Evolutionary conservation across 208 protist genomes (phyloP).

Genomic region (Vickermania ingenoplastis): DNA sequence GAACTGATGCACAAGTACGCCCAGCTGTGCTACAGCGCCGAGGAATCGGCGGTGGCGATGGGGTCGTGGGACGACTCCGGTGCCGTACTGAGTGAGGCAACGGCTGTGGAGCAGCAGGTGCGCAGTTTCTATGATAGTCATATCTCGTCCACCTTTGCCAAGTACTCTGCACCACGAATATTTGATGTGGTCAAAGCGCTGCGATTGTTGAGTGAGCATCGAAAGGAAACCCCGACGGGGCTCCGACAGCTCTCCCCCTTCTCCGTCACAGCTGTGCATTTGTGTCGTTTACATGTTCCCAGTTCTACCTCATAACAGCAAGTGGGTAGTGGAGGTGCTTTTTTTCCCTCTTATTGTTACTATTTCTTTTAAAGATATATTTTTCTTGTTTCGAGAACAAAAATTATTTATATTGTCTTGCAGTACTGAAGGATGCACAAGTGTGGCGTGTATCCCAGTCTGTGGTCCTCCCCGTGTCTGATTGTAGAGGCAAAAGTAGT

Average conservation of each 20-base stretch:
- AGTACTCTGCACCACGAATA: not conserved
- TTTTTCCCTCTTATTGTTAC: not conserved
- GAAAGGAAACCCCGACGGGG: not conserved
- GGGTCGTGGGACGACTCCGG: no score
- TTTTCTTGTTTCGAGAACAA: no score
- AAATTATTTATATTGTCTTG: no score
- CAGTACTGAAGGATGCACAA: no score
- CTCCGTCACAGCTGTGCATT: not conserved
- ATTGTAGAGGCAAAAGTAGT: no score
- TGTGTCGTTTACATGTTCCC: not conserved
- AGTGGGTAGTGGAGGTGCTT: not conserved
- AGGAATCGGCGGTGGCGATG: not conserved
- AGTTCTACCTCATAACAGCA: no score
- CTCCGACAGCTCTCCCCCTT: not conserved
- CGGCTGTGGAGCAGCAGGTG: not conserved
- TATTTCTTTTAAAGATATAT: not conserved
- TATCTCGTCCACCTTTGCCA: not conserved
- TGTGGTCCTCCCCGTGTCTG: no score
- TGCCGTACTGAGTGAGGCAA: no score
- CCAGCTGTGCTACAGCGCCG: not conserved
- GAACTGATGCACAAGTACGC: not conserved
- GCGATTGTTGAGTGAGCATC: not conserved
- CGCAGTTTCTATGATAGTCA: not conserved
- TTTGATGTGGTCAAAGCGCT: not conserved
- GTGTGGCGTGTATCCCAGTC: no score